A percentile compares a stretch with the other conserved stretches of the same genome.
Conservation (phyloP, 202 grass and related monocot species). For the Schoenoplectus triqueter region DNA sequence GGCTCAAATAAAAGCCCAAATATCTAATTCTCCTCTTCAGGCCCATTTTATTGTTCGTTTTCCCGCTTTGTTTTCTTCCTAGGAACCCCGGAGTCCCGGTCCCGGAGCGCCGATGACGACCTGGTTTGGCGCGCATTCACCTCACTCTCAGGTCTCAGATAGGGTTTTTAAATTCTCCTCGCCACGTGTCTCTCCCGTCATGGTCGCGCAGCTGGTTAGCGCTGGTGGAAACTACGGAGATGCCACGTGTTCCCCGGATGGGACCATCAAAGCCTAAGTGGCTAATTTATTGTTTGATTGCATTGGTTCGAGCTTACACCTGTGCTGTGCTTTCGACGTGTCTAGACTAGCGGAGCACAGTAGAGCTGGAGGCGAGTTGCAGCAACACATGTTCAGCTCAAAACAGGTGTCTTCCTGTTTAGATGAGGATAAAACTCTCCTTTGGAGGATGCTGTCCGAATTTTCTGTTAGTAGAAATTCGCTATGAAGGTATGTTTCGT, state of each 20-base stretch:
- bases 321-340: conserved; percentile 24
- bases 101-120: too few species aligned
- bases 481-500: conserved; percentile 23
- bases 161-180: conserved; percentile 26
- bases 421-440: neutral
- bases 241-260: neutral
- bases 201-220: neutral
- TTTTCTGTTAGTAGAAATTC: neutral
- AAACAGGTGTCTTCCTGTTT: conserved; percentile 22
- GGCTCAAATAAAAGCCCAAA: neutral
- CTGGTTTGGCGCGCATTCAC: neutral
- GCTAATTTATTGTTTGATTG: conserved; percentile 10
- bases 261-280: neutral
- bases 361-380: neutral
- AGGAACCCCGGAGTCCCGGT: too few species aligned
- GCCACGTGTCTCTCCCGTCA: neutral
- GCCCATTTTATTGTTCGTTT: neutral
- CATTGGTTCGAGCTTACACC: conserved; percentile 40
- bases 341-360: neutral
- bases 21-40: neutral
- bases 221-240: neutral
- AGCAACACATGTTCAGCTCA: neutral
- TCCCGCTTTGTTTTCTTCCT: too few species aligned
- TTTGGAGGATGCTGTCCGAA: neutral
- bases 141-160: neutral